These are phyloP conservation scores for Backusella macrospora DNA, from an alignment of 192 early-diverging fungal genomes.

Conservation along the genomic window DNA sequence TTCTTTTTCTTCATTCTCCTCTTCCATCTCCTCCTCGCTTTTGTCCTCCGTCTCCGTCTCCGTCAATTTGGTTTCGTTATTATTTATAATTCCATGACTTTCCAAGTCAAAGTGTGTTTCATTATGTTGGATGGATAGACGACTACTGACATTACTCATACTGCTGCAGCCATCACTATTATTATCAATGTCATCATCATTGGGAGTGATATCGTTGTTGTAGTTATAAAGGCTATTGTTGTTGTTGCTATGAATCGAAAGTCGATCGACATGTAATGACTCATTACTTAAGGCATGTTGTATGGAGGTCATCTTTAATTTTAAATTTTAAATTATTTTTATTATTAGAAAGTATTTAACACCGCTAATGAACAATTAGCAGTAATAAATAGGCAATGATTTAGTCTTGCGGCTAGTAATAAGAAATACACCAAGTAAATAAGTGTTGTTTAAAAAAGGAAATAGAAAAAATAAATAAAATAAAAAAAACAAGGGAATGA, in stretches of 20 bases:
- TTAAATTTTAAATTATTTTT: not conserved
- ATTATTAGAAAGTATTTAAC: too few species aligned
- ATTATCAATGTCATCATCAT: not conserved
- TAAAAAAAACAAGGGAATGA: not conserved
- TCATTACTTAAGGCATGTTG: not conserved
- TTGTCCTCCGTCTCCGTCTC: not conserved
- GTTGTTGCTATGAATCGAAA: not conserved
- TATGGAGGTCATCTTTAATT: conserved; percentile 1
- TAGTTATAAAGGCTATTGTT: not conserved
- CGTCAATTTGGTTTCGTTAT: not conserved
- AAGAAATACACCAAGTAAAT: too few species aligned
- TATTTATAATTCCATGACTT: not conserved
- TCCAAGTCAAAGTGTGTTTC: not conserved
- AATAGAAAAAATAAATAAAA: not conserved
- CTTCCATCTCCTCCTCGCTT: too few species aligned
- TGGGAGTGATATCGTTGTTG: not conserved
- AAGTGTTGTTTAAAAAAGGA: too few species aligned
- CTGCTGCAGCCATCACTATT: not conserved
- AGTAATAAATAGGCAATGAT: too few species aligned
- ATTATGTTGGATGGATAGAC: not conserved
- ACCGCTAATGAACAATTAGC: too few species aligned
- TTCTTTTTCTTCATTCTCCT: too few species aligned
- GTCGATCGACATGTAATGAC: conserved; percentile 3
- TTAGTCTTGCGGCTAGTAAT: too few species aligned
- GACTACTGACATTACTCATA: not conserved